Evolutionary conservation across 2,329 filamentous ascomycete species (phyloP), one percentile per base, ranked within the genome.

Genomic region (Trichoderma sp.): DNA sequence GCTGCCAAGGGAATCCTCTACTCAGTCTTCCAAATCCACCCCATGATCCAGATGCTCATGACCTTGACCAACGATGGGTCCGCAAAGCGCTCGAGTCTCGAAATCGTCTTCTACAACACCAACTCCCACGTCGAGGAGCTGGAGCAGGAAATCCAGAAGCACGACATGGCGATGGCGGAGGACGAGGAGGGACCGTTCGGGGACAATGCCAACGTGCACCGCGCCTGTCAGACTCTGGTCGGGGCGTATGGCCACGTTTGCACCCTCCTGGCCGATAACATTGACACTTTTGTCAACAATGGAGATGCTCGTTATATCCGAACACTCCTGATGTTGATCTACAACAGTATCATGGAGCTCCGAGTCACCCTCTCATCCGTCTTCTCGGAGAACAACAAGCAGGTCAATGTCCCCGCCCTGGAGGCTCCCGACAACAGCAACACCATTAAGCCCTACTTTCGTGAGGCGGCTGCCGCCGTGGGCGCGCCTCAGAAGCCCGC

Each of bases 331-430:
- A 81, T 88, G 74, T 80, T 86, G 68, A 79, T 89, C 6, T 89
- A 88, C 73, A 88, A 88, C 69, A 88, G 87, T 74, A 85, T 88
- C 66, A 88, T 87, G 81, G 87, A 89, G 73, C 80, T 89, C 59
- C 83, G 86, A 7, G 84, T 85, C 3, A 86, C 85, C 0, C 76
- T 82, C 14, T 76, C 78, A 5, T 74, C 74, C 68, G 63, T 78
- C 58, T 64, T 73, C 67, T 47, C 72, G 10, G 70, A 73, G 43
- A 70, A 73, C 44, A 67, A 67, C 14, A 70, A 70, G 41, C 68
- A 67, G 34, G 12, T 12, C n/a, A 48, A 47, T 24, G 67, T 67
- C 28, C 66, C 68, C 6, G 63, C 66, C 2, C 58, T 67, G 14
- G 68, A 68, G 21, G 63, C 71, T 26, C 63, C 71, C 4, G 69